Conservation (phyloP, 2,329 filamentous ascomycete genomes). For the Cladobotryum mycophilum region DNA sequence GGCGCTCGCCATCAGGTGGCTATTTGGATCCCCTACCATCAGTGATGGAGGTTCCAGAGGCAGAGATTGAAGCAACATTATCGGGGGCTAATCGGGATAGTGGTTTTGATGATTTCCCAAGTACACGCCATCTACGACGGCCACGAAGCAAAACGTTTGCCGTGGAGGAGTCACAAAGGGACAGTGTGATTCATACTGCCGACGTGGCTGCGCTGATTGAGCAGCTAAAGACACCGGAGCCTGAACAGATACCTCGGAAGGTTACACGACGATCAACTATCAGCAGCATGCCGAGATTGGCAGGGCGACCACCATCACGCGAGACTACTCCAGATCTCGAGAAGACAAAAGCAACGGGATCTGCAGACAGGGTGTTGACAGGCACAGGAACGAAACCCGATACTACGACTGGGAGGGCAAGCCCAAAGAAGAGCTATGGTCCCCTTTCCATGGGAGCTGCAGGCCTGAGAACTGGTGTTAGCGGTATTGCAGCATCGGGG, state of each 20-base stretch:
- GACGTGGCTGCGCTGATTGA: conserved; percentile 32
- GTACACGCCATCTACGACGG: conserved; percentile 36
- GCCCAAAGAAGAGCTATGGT: conserved; percentile 24
- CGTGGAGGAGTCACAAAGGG: conserved; percentile 35
- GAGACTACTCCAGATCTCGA: conserved; percentile 39
- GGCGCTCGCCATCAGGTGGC: conserved; percentile 35
- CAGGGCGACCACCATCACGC: conserved; percentile 25
- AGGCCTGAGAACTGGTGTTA: conserved; percentile 3
- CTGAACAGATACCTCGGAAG: conserved; percentile 15
- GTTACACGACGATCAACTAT: conserved; percentile 26
- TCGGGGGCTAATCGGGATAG: conserved; percentile 21
- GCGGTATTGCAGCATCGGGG: background rate
- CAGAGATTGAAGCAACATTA: conserved; percentile 29
- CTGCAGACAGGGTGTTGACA: conserved; percentile 13
- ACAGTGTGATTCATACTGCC: conserved; percentile 52
- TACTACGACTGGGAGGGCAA: conserved; percentile 8
- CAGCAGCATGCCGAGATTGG: conserved; percentile 20
- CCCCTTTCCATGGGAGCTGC: conserved; percentile 13
- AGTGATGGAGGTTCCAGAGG: conserved; percentile 46
- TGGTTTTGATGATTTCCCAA: conserved; percentile 24
- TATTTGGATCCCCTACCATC: conserved; percentile 35
- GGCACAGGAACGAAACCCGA: conserved; percentile 13
- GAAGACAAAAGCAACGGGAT: conserved; percentile 25
- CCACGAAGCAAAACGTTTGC: conserved; percentile 27
- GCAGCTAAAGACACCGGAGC: conserved; percentile 23